Base-by-base conservation (phyloP, 1,284 basidiomycete genomes). In the Ustilago bromivora region DNA sequence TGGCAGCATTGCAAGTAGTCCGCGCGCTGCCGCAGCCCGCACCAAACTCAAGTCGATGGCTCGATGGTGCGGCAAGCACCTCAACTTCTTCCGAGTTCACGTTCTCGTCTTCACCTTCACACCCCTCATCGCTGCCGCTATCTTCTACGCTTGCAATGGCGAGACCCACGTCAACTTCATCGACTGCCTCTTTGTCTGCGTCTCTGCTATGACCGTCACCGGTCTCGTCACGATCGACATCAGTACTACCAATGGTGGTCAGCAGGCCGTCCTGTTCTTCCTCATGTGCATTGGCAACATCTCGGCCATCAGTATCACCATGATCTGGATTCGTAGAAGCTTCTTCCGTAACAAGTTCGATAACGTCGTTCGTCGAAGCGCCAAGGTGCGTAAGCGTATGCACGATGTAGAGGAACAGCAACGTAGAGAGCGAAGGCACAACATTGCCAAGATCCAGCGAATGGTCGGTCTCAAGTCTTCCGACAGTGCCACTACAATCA, bases 141-240 rank as follows among this genome's bases (percentile, higher is more conserved):
- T 94, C 58, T 89, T 94, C 80, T 88, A 86, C 57, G 87, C 84
- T 0, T 81, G 83, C 67, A 87, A 87, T 52, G 81, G 80, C 6
- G 80, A 80, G 15, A 71, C 64, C 54, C 78, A 83, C 56, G 78
- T 87, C 53, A 61, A 78, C 19, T 94, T 93, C 85, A 89, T 93
- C 82, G 93, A 94, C 71, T 87, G 91, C 12, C 89, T 94, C 51
- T 95, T 91, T 87, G 89, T 90, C 80, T 93, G 90, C 71, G 89
- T 93, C 82, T 92, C 91, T 84, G 91, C 92, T 10, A 91, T 94
- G 88, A 91, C 91, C 4, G 92, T 94, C 66, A 93, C 92, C 78
- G 93, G 94, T 13, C 88, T 95, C 32, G 89, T 90, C 49, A 91
- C 92, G 6, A 88, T 93, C 76, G 91, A 94, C 85, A 86, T 94